Base-by-base conservation (phyloP, 805 yeast species). In the Kurtzmaniella cleridarum region DNA sequence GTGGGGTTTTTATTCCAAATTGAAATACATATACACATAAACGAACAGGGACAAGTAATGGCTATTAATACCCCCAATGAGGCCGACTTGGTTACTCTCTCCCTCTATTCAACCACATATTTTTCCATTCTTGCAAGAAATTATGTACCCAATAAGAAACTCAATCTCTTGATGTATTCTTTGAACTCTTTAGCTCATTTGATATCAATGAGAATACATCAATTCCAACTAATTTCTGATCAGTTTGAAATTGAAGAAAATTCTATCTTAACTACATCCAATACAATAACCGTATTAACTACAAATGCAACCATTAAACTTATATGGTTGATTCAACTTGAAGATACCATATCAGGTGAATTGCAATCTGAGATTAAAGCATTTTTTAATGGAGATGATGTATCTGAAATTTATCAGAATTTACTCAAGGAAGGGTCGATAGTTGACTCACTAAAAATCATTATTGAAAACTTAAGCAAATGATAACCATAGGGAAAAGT, bases 131-230 rank as follows among this genome's bases (percentile, higher is more conserved):
- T 66, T n/a, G 27, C 30, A 3, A 34, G 37, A 5, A 51, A 57
- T 39, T 65, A 60, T 41, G 30, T 60, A 11, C 60, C 55, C 5
- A 43, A 48, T 23, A 30, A 38, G 14, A 59, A 62, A 36, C 42
- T 66, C 26, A 58, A 58, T 40, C 46, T 55, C 36, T 38, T 65
- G 1, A 47, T 66, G 48, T 59, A 51, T 42, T 54, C 64, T 7
- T 50, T 63, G 34, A 57, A 62, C 35, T 53, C 64, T 3, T 45
- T 67, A n/a, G 51, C 71, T 1, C 44, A 37, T 3, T 35, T 53
- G 13, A 45, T 57, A 14, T 53, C 53, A 35, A 34, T 41, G 20
- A 44, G 68, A 27, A 48, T 58, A 20, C 17, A 20, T 5, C 24
- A 20, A 20, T 20, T 20, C 8, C 24, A 34, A 18, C n/a, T 24